phyloP scores from a whole-genome alignment of 352 stramenopile species.

The Hyaloperonospora arabidopsidis region DNA sequence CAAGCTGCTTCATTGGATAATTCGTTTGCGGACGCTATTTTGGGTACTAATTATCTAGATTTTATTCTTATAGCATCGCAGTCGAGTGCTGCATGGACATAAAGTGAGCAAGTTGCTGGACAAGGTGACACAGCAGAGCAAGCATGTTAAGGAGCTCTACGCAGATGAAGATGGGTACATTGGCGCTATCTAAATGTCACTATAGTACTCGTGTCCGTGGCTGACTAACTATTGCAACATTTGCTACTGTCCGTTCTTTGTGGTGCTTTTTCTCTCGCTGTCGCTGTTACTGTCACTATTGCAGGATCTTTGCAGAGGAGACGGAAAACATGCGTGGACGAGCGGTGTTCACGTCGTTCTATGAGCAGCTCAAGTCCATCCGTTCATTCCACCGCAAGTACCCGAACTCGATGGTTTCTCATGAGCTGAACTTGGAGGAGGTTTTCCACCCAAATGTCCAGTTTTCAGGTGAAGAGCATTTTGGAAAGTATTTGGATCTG shows the following conservation, averaged over 20 bases:
- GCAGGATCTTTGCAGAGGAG: conserved; percentile 68
- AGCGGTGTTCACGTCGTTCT: conserved; percentile 84
- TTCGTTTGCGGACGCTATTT: not conserved
- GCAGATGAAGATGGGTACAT: conserved; percentile 74
- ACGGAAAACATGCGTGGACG: conserved; percentile 68
- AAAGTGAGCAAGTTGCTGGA: conserved; percentile 80
- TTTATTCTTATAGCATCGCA: conserved; percentile 46
- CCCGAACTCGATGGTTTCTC: conserved; percentile 53
- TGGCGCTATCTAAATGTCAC: not conserved
- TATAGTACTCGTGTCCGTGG: not conserved
- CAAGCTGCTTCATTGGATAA: not conserved
- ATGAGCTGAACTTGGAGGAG: conserved; percentile 57
- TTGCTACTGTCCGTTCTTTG: not conserved
- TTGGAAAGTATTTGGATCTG: conserved; percentile 87
- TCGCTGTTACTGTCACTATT: not conserved
- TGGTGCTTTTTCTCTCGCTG: no score
- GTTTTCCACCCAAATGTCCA: conserved; percentile 56
- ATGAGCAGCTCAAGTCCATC: conserved; percentile 81
- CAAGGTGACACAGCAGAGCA: conserved; percentile 55
- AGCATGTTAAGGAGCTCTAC: conserved; percentile 72
- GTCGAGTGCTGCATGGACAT: conserved; percentile 72
- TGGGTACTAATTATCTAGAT: not conserved
- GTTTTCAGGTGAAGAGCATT: conserved; percentile 85
- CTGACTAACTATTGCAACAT: not conserved
- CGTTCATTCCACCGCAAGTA: conserved; percentile 83